Conservation (phyloP, 1,284 basidiomycete genomes). For the Puccinia triticina region DNA sequence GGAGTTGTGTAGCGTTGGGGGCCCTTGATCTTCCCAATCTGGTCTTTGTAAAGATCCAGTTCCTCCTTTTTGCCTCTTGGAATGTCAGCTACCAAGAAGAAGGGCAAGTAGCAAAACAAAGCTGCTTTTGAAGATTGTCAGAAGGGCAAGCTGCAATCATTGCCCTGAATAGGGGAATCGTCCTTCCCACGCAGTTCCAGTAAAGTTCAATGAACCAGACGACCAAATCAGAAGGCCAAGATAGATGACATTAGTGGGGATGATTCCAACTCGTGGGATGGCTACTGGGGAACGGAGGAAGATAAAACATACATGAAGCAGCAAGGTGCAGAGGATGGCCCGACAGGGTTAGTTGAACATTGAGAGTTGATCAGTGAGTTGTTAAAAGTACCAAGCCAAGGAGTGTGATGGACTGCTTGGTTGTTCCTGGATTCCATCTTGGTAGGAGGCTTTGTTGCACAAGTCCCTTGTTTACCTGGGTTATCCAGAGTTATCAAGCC, state of each 20-base stretch:
- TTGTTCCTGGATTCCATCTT: constrained; percentile 67
- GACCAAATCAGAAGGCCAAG: constrained; percentile 3
- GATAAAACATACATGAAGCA: constrained; percentile 19
- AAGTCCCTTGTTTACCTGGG: too few relatives aligned
- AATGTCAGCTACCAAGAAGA: constrained; percentile 19
- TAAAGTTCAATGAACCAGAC: background rate
- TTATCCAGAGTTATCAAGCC: too few relatives aligned
- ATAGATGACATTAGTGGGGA: constrained; percentile 24
- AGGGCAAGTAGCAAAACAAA: constrained; percentile 35
- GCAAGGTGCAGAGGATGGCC: constrained; percentile 43
- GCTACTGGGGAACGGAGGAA: constrained; percentile 30
- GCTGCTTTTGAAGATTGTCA: background rate
- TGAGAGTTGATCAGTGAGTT: constrained; percentile 53
- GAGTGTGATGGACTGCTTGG: background rate
- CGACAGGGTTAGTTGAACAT: constrained; percentile 93
- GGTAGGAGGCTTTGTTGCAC: too few relatives aligned
- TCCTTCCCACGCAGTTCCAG: background rate
- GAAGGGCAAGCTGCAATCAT: constrained; percentile 8
- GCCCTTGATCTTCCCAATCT: too few relatives aligned
- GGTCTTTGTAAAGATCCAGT: too few relatives aligned
- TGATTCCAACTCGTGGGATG: constrained; percentile 31
- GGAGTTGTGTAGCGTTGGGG: too few relatives aligned
- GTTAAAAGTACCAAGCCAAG: background rate
- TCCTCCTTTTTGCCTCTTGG: background rate
- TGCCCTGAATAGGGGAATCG: background rate